Conservation (phyloP, 2,329 filamentous ascomycete genomes). For the Ophiobolus disseminans region DNA sequence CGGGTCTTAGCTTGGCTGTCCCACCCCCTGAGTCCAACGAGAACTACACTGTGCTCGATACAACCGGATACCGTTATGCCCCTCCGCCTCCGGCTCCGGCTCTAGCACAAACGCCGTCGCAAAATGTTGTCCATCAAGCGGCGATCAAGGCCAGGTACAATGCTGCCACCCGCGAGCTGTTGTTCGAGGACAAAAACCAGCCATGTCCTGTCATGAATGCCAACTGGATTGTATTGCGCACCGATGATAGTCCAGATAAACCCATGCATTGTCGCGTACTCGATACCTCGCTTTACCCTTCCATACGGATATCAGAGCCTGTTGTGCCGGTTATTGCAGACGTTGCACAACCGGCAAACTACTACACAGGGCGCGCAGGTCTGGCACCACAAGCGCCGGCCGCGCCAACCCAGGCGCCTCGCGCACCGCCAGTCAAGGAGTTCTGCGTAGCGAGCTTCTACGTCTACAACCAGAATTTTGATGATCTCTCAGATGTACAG, state of each 20-base stretch:
- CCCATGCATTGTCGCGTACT: constrained; percentile 60
- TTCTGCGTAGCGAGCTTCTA: constrained; percentile 47
- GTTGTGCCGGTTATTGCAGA: constrained; percentile 17
- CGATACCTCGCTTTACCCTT: constrained; percentile 55
- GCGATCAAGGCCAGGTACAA: constrained; percentile 43
- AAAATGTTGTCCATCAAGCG: neutral
- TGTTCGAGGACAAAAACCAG: constrained; percentile 45
- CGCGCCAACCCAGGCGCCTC: neutral
- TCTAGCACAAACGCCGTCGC: neutral
- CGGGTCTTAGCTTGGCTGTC: constrained; percentile 62
- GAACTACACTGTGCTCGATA: constrained; percentile 14
- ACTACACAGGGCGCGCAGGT: neutral
- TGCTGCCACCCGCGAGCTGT: constrained; percentile 49
- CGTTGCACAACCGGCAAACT: neutral
- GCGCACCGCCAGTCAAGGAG: constrained; percentile 14
- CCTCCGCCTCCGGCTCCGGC: neutral
- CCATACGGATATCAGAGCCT: constrained; percentile 45
- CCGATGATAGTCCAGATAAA: constrained; percentile 16
- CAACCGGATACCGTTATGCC: constrained; percentile 1
- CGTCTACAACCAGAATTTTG: constrained; percentile 65
- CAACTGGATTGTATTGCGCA: constrained; percentile 60
- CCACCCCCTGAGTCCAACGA: constrained; percentile 46
- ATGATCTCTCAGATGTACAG: constrained; percentile 54
- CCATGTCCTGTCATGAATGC: constrained; percentile 52
- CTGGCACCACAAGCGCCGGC: neutral